Base-by-base conservation (phyloP, 1,284 basidiomycete genomes). In the Cystobasidium pallidum region DNA sequence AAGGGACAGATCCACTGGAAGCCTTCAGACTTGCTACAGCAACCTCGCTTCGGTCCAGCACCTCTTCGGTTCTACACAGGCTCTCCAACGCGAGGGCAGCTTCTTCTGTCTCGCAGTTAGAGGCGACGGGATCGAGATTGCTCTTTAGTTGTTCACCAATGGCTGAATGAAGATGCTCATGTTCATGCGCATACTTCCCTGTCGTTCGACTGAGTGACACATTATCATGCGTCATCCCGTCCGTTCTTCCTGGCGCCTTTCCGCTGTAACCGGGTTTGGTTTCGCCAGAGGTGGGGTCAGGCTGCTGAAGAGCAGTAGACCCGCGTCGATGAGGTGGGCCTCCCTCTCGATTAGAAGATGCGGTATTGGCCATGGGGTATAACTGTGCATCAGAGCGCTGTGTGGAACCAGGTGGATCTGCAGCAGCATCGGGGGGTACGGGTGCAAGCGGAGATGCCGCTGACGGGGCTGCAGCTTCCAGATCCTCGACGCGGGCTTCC, bases 61-160 rank as follows among this genome's bases (percentile, higher is more conserved):
- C 62, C 8, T 64, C 62, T 19, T 32, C 55, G 21, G 67, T 70
- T 19, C 58, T 61, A 32, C 55, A 70, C 1, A 70, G 34, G 19
- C 54, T 58, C 32, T 70, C 67, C 4, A 70, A 41, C 7, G 55
- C 67, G 15, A 70, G 57, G n/a, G 67, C 67, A 47, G 67, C 67
- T 39, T 59, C 57, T 52, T 70, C 67, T 4, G 67, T 70, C 32
- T 57, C 67, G 26, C 62, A 49, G 17, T 36, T 43, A 13, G 62
- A 13, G 6, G 62, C 45, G 17, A 28, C 24, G 30, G n/a, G 19
- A 3, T 34, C n/a, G 11, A 24, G 17, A 11, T 58, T 36, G 21
- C 10, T 7, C 55, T 58, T 32, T n/a, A 45, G 3, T 13, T 39
- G 36, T 17, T 15, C 43, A 3, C 19, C 43, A 8, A n/a, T 3